Conservation (phyloP, 2,329 filamentous ascomycete genomes). For the Lomentospora prolificans region DNA sequence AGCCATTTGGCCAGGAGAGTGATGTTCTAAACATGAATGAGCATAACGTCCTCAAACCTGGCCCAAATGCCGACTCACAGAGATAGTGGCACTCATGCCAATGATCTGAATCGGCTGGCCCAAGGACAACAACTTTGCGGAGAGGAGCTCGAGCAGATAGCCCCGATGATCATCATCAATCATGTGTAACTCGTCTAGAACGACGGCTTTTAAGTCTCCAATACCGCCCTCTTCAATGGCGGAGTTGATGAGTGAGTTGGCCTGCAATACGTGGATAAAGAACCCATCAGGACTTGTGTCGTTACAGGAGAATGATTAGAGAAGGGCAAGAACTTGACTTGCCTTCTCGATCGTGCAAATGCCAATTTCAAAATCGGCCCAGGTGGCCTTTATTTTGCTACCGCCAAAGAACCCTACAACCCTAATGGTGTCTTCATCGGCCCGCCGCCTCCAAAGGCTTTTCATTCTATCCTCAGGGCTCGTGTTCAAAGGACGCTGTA, state of each 20-base stretch:
- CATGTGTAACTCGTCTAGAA: slow-evolving; percentile 77
- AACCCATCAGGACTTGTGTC: neutral
- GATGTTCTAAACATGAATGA: slow-evolving; percentile 46
- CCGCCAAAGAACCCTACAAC: slow-evolving; percentile 69
- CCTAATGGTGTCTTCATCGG: slow-evolving; percentile 48
- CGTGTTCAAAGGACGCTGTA: slow-evolving; percentile 31
- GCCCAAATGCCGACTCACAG: slow-evolving; percentile 39
- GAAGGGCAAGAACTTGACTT: slow-evolving; percentile 8
- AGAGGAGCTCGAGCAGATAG: slow-evolving; percentile 65
- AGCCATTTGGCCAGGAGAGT: slow-evolving; percentile 61
- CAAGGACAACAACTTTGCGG: slow-evolving; percentile 61
- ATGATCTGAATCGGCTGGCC: slow-evolving; percentile 60
- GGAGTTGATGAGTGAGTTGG: slow-evolving; percentile 63
- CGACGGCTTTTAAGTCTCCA: slow-evolving; percentile 53
- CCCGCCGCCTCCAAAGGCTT: slow-evolving; percentile 42
- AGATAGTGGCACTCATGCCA: slow-evolving; percentile 72
- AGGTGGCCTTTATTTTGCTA: slow-evolving; percentile 54
- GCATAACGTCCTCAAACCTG: neutral
- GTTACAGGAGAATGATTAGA: neutral
- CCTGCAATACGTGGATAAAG: slow-evolving; percentile 36
- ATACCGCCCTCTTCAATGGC: slow-evolving; percentile 63
- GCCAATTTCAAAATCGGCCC: slow-evolving; percentile 68
- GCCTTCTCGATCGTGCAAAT: slow-evolving; percentile 72
- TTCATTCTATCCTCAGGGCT: slow-evolving; percentile 24
- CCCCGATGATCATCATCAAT: slow-evolving; percentile 66